These are phyloP conservation scores for Chondrostereum purpureum DNA, from an alignment of 1,284 basidiomycete genomes.

Conservation along the genomic window DNA sequence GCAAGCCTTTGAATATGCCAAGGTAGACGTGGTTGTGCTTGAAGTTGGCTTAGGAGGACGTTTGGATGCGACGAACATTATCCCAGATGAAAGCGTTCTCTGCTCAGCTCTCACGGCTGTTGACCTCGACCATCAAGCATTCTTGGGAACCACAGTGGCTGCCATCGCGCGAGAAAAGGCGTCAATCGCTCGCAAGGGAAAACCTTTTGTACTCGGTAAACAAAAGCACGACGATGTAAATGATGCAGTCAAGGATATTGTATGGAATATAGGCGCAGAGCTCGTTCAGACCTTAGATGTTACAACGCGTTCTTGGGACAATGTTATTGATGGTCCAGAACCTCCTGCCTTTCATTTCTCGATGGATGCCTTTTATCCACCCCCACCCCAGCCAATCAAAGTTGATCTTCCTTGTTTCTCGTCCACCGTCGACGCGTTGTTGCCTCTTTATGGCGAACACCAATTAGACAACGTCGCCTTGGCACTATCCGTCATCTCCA, in stretches of 20 bases:
- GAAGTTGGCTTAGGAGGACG: slow-evolving; percentile 96
- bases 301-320: slow-evolving; percentile 27
- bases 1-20: slow-evolving; percentile 57
- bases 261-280: slow-evolving; percentile 32
- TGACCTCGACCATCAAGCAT: slow-evolving; percentile 88
- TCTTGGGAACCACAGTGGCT: slow-evolving; percentile 74
- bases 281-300: slow-evolving; percentile 31
- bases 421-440: slow-evolving; percentile 31
- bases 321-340: slow-evolving; percentile 28
- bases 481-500: slow-evolving; percentile 60
- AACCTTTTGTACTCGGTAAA: slow-evolving; percentile 69
- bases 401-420: slow-evolving; percentile 36
- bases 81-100: slow-evolving; percentile 64
- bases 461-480: slow-evolving; percentile 78
- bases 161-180: slow-evolving; percentile 84
- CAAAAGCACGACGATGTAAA: slow-evolving; percentile 57
- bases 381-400: slow-evolving; percentile 38
- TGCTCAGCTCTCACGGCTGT: slow-evolving; percentile 82
- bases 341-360: slow-evolving; percentile 26
- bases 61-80: slow-evolving; percentile 90
- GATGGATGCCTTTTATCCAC: slow-evolving; percentile 25
- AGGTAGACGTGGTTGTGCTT: slow-evolving; percentile 78
- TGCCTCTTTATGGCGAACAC: slow-evolving; percentile 75
- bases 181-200: slow-evolving; percentile 66
- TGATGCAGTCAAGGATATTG: slow-evolving; percentile 27